Percentiles rank a stretch among this genome's conserved stretches.
These are phyloP conservation scores for Sporobolomyces roseus DNA, from an alignment of 768 basidiomycete species.

Conservation along the genomic window DNA sequence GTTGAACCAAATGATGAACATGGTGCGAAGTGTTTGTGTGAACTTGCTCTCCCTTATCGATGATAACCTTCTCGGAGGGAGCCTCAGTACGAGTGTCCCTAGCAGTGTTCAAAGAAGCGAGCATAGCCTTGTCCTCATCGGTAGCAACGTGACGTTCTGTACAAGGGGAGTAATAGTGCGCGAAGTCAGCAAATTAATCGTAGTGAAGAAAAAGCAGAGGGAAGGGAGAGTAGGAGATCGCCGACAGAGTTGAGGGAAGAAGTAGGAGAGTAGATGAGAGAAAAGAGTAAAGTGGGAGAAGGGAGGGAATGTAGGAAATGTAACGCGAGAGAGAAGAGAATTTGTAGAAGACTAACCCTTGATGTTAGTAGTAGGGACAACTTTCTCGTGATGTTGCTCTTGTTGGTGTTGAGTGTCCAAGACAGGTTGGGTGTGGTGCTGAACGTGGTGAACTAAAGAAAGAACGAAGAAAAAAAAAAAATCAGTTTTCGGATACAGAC, in stretches of 20 bases:
- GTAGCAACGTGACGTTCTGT: conserved; percentile 31
- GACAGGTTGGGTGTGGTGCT: conserved; percentile 38
- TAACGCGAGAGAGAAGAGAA: neutral
- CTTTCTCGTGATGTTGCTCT: conserved; percentile 23
- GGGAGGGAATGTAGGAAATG: neutral
- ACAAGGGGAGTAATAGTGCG: conserved; percentile 26
- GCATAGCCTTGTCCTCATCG: conserved; percentile 33
- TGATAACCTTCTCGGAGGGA: conserved; percentile 14
- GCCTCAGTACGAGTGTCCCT: conserved; percentile 6
- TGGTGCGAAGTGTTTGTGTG: conserved; percentile 27
- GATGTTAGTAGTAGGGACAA: conserved; percentile 20
- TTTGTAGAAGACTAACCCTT: neutral
- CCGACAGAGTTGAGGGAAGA: too few relatives aligned
- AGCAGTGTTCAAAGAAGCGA: conserved; percentile 28
- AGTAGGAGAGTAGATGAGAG: too few relatives aligned
- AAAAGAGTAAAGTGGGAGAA: neutral
- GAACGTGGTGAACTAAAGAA: conserved; percentile 36
- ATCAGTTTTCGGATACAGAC: neutral
- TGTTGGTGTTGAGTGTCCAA: conserved; percentile 30
- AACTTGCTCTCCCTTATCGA: conserved; percentile 34
- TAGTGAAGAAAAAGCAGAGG: too few relatives aligned
- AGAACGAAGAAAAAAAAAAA: neutral
- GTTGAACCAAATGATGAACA: conserved; percentile 47
- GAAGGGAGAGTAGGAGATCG: too few relatives aligned
- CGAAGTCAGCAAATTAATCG: too few relatives aligned